phyloP scores from a whole-genome alignment of 2,329 filamentous ascomycete species.

The Sclerotinia sclerotiorum region DNA sequence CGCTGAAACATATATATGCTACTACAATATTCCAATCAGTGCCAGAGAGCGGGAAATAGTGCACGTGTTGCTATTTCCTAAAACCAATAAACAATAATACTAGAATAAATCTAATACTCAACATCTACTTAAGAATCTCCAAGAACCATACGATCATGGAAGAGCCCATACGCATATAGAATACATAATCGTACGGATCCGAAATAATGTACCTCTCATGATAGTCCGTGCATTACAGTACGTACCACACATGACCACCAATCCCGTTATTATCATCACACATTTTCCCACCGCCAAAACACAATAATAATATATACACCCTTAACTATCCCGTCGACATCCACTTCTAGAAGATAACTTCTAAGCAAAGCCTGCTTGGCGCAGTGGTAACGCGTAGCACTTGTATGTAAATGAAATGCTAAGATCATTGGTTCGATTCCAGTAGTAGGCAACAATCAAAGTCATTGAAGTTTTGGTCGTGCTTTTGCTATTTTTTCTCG shows the following conservation, averaged over 20 bases:
- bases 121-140: background rate
- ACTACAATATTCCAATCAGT: background rate
- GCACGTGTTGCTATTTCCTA: background rate
- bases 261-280: background rate
- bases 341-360: slow-evolving; percentile 14
- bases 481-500: background rate
- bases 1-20: background rate
- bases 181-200: too few relatives aligned
- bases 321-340: rapidly evolving
- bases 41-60: background rate
- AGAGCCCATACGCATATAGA: too few relatives aligned
- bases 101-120: background rate
- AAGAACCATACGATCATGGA: background rate
- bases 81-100: background rate
- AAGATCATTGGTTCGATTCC: slow-evolving; percentile 21
- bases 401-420: slow-evolving; percentile 14
- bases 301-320: background rate
- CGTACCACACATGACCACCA: too few relatives aligned
- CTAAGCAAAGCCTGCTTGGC: slow-evolving; percentile 3
- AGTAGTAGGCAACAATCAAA: slow-evolving; percentile 21
- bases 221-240: background rate
- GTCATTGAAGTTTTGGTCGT: too few relatives aligned
- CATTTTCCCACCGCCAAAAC: background rate
- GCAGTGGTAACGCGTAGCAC: slow-evolving; percentile 21
- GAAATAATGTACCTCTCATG: background rate